These are phyloP conservation scores for Venturiaceae sp. DNA, from an alignment of 2,329 filamentous ascomycete genomes.

Conservation along the genomic window DNA sequence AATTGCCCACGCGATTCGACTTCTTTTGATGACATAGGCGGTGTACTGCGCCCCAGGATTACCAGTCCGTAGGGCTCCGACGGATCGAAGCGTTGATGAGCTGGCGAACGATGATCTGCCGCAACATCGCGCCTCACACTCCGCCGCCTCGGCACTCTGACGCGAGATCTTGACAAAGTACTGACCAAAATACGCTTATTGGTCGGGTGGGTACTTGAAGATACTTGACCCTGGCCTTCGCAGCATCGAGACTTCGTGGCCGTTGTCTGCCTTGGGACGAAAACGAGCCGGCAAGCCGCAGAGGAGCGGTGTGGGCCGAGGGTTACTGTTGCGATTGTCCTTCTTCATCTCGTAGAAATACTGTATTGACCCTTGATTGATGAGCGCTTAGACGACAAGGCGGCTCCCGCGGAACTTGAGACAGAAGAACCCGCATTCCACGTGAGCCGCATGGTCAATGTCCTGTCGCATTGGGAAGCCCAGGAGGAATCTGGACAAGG, in stretches of 20 bases:
- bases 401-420: neutral
- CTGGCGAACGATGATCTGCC: conserved; percentile 12
- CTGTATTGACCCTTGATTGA: neutral
- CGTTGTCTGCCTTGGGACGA: neutral
- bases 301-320: conserved; percentile 3
- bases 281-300: neutral
- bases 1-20: neutral
- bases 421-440: neutral
- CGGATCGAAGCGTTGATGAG: conserved; percentile 8
- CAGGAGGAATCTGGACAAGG: neutral
- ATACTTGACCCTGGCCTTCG: neutral
- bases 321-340: neutral
- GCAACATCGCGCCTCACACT: conserved; percentile 1
- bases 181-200: neutral
- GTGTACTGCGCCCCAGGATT: conserved; percentile 2
- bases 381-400: neutral
- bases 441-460: neutral
- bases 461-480: neutral
- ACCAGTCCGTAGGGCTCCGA: neutral
- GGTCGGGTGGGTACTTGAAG: neutral
- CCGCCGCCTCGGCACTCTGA: conserved; percentile 3
- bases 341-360: neutral
- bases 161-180: neutral
- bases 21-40: neutral
- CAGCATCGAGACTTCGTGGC: neutral